phyloP scores from a whole-genome alignment of 345 rosid species.

The Salix dunnii region DNA sequence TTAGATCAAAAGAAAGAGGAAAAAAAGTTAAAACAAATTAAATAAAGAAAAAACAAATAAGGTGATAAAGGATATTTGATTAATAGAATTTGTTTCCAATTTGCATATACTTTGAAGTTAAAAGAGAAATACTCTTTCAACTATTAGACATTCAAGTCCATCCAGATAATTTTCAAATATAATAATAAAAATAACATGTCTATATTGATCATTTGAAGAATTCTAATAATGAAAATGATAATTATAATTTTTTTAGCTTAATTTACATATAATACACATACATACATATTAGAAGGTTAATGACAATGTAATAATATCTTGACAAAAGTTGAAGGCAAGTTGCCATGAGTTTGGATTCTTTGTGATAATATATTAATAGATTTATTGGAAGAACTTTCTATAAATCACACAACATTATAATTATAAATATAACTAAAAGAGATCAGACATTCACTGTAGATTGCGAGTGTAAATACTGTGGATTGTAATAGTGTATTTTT shows the following conservation, averaged over 20 bases:
- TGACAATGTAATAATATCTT: background rate
- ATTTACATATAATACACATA: background rate
- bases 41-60: background rate
- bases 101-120: background rate
- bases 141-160: background rate
- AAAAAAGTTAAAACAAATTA: background rate
- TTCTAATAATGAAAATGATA: background rate
- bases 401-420: no score
- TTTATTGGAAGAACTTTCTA: background rate
- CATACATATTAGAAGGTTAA: background rate
- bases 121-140: background rate
- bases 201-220: background rate
- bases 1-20: background rate
- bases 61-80: background rate
- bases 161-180: no score
- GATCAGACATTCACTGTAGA: no score
- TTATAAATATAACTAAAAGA: no score
- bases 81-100: background rate
- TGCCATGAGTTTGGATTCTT: background rate
- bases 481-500: no score
- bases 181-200: background rate
- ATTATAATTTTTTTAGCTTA: background rate
- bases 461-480: no score
- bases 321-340: background rate
- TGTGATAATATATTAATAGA: background rate